phyloP scores from a whole-genome alignment of 805 yeast genomes.

The Zygosaccharomyces lentus region DNA sequence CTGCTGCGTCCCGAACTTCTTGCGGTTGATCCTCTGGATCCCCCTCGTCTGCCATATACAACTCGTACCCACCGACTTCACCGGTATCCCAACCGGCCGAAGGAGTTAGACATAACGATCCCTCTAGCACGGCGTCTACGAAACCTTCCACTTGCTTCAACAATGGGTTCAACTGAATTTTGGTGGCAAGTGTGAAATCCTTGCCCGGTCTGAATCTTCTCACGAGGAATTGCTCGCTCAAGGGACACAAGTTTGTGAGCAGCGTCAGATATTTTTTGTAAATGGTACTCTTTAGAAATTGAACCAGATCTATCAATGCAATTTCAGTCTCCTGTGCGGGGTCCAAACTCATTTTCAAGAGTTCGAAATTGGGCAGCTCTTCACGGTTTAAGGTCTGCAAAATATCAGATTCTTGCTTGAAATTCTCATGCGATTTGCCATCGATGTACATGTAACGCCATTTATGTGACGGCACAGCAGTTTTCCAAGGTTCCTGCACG shows the following conservation, averaged over 20 bases:
- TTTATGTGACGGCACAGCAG: slow-evolving; percentile 92
- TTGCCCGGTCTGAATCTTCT: slow-evolving; percentile 93
- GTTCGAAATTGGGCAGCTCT: slow-evolving; percentile 53
- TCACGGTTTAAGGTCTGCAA: slow-evolving; percentile 38
- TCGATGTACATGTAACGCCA: slow-evolving; percentile 82
- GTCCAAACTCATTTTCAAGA: slow-evolving; percentile 24
- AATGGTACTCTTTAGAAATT: slow-evolving; percentile 53
- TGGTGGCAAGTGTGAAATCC: slow-evolving; percentile 87
- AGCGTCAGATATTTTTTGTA: slow-evolving; percentile 66
- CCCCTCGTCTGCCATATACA: slow-evolving; percentile 68
- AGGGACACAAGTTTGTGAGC: slow-evolving; percentile 58
- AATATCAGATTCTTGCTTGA: slow-evolving; percentile 30
- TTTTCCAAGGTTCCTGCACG: slow-evolving; percentile 72
- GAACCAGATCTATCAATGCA: slow-evolving; percentile 48
- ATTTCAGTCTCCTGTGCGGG: slow-evolving; percentile 33
- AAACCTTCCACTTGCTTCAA: slow-evolving; percentile 28
- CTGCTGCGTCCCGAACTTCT: slow-evolving; percentile 74
- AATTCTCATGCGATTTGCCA: slow-evolving; percentile 44
- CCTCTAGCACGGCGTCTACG: slow-evolving; percentile 59
- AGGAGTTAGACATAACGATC: slow-evolving; percentile 79
- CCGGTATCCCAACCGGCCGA: slow-evolving; percentile 77
- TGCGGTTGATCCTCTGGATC: slow-evolving; percentile 35
- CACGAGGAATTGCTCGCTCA: slow-evolving; percentile 63
- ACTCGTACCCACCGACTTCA: slow-evolving; percentile 92
- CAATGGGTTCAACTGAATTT: slow-evolving; percentile 41